These are phyloP conservation scores for Manihot esculenta DNA, from an alignment of 441 rosid genomes.

Conservation along the genomic window DNA sequence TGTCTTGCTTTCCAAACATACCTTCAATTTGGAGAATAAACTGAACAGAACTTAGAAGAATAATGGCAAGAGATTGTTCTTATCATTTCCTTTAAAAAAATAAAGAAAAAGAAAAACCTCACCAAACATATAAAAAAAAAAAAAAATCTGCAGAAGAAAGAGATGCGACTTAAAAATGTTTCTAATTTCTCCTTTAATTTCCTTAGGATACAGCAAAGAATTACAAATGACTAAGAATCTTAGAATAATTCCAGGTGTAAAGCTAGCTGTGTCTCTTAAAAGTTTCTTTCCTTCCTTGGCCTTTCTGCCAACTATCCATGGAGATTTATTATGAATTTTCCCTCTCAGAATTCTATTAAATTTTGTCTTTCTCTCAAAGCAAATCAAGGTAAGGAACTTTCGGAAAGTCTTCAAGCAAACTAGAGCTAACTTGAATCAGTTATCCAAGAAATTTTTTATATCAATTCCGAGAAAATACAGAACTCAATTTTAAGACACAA, in stretches of 20 bases:
- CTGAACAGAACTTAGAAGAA: slow-evolving; percentile 15
- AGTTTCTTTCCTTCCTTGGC: background rate
- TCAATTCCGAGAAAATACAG: slow-evolving; percentile 31
- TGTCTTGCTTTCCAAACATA: slow-evolving; percentile 20
- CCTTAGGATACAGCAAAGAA: background rate
- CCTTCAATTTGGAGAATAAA: slow-evolving; percentile 7
- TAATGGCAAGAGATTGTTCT: slow-evolving; percentile 21
- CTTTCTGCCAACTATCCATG: background rate
- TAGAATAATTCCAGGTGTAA: slow-evolving; percentile 4
- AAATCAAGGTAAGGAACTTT: background rate
- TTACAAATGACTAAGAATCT: slow-evolving; percentile 3
- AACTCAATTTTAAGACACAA: slow-evolving; percentile 35
- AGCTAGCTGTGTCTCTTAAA: background rate
- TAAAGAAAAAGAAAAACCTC: too few species aligned
- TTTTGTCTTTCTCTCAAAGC: background rate
- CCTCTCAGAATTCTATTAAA: slow-evolving; percentile 2
- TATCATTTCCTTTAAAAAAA: slow-evolving; percentile 12
- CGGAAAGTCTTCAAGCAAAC: background rate
- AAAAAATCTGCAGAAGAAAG: background rate
- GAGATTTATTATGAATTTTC: slow-evolving; percentile 2
- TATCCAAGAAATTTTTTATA: slow-evolving; percentile 9
- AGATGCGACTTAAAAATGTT: background rate
- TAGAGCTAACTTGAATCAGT: background rate
- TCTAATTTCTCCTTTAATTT: slow-evolving; percentile 6
- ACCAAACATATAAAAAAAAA: background rate